These are phyloP conservation scores for Leptographium radiaticola DNA, from an alignment of 2,329 filamentous ascomycete genomes.

Conservation along the genomic window DNA sequence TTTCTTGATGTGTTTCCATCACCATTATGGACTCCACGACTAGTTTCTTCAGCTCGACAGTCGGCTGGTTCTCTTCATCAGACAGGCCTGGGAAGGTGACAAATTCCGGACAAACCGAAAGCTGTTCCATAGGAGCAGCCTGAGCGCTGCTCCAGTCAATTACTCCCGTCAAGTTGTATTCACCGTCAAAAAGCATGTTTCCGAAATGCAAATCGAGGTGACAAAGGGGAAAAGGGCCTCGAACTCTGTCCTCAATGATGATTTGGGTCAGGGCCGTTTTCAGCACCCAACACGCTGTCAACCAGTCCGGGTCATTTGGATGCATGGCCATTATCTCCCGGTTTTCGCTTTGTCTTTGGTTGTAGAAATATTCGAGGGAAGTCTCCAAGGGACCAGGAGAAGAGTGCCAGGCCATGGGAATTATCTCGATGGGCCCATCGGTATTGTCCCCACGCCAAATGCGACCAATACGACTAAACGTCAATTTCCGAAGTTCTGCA, in stretches of 20 bases:
- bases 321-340: slow-evolving; percentile 11
- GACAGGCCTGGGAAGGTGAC: neutral
- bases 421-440: slow-evolving; percentile 14
- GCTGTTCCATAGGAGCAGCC: slow-evolving; percentile 20
- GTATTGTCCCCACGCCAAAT: slow-evolving; percentile 15
- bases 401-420: slow-evolving; percentile 8
- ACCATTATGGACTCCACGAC: neutral
- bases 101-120: slow-evolving; percentile 15
- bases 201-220: slow-evolving; percentile 22
- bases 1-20: neutral
- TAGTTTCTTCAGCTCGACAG: neutral
- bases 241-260: slow-evolving; percentile 1
- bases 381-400: slow-evolving; percentile 14
- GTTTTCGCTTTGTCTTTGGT: slow-evolving; percentile 14
- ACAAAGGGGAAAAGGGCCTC: slow-evolving; percentile 24
- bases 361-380: slow-evolving; percentile 18
- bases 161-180: slow-evolving; percentile 18
- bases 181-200: slow-evolving; percentile 27
- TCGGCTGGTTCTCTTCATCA: neutral
- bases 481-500: slow-evolving; percentile 14
- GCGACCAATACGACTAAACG: slow-evolving; percentile 15
- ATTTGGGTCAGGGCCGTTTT: slow-evolving; percentile 17
- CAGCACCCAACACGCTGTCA: slow-evolving; percentile 19
- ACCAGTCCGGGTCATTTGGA: slow-evolving; percentile 16
- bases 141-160: slow-evolving; percentile 23